These are phyloP conservation scores for Populus tomentosa DNA, from an alignment of 441 rosid species.

Conservation along the genomic window DNA sequence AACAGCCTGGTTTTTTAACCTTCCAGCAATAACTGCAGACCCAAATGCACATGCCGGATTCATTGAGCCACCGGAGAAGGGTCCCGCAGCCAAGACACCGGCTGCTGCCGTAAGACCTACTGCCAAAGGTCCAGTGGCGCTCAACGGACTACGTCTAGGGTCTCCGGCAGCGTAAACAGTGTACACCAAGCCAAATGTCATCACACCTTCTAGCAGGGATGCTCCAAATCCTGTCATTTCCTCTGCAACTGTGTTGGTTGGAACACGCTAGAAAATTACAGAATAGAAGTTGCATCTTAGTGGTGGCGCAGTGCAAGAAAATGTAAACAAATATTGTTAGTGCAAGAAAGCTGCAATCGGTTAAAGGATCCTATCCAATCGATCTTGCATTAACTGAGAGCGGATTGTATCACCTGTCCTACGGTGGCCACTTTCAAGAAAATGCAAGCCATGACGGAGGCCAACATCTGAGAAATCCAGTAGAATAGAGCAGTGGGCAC, in stretches of 20 bases:
- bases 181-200: constrained; percentile 60
- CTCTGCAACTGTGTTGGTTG: constrained; percentile 52
- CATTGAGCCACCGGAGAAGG: constrained; percentile 89
- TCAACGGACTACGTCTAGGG: constrained; percentile 38
- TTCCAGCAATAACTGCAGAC: constrained; percentile 60
- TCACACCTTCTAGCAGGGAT: constrained; percentile 63
- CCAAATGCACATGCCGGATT: constrained; percentile 88
- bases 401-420: constrained; percentile 40
- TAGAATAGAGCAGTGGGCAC: constrained; percentile 68
- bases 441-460: constrained; percentile 81
- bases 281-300: neutral
- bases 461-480: constrained; percentile 84
- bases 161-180: constrained; percentile 25
- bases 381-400: neutral
- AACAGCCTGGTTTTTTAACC: constrained; percentile 84
- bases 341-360: too few species aligned
- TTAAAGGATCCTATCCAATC: neutral
- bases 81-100: constrained; percentile 62
- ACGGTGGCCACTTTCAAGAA: constrained; percentile 54
- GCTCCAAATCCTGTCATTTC: constrained; percentile 97
- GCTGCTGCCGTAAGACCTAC: constrained; percentile 77
- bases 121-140: constrained; percentile 49
- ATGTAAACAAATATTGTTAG: neutral
- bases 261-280: constrained; percentile 41
- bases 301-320: neutral